A percentile compares a stretch with the other conserved stretches of the same genome.
These are phyloP conservation scores for Ceratobasidium sp. DNA, from an alignment of 1,284 basidiomycete genomes.

Conservation along the genomic window DNA sequence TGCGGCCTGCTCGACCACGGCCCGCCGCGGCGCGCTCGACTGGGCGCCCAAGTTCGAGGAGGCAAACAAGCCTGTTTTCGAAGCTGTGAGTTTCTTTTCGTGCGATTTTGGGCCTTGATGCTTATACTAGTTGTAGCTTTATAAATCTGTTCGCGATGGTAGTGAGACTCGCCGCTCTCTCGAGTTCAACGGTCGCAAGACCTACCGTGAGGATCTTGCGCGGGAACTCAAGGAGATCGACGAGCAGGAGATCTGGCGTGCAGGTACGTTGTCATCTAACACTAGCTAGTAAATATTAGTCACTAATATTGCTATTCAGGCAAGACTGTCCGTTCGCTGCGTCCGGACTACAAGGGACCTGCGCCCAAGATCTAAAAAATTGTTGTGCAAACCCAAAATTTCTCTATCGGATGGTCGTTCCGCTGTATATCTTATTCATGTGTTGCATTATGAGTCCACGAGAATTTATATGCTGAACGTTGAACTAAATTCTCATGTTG, in stretches of 20 bases:
- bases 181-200: slow-evolving; percentile 93
- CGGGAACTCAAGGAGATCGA: slow-evolving; percentile 96
- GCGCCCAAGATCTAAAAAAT: slow-evolving; percentile 31
- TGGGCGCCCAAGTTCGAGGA: slow-evolving; percentile 99
- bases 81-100: slow-evolving; percentile 56
- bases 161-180: slow-evolving; percentile 97
- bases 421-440: slow-evolving; percentile 24
- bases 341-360: slow-evolving; percentile 73
- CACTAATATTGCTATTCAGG: slow-evolving; percentile 57
- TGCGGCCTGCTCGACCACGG: slow-evolving; percentile 98
- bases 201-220: slow-evolving; percentile 94
- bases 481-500: too few species aligned
- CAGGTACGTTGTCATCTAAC: slow-evolving; percentile 65
- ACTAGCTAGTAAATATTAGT: slow-evolving; percentile 38
- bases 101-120: background rate
- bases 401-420: background rate
- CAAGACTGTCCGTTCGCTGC: slow-evolving; percentile 79
- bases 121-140: slow-evolving; percentile 64
- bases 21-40: slow-evolving; percentile 97
- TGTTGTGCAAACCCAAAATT: slow-evolving; percentile 2
- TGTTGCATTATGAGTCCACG: slow-evolving; percentile 6
- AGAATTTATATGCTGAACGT: background rate
- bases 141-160: slow-evolving; percentile 93
- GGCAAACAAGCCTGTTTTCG: slow-evolving; percentile 93
- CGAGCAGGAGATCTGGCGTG: slow-evolving; percentile 97